Evolutionary conservation across 768 basidiomycete species (phyloP), one percentile per base, ranked within the genome.

Genomic region (Tephrocybe sp.): DNA sequence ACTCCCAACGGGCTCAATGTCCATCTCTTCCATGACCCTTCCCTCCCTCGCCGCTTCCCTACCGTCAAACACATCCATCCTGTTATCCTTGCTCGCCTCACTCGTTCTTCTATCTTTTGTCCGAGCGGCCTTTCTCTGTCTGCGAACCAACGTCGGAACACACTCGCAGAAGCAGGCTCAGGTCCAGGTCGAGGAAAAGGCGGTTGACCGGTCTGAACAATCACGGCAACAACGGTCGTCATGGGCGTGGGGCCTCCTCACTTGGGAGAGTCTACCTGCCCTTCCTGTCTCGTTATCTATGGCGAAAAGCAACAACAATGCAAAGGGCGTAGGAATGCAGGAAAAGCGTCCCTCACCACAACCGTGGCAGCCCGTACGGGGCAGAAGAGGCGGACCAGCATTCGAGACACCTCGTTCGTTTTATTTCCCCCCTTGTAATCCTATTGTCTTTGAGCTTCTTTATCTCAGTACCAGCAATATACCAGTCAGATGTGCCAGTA

Each of bases 401-500:
- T 66, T 67, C 46, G 64, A 65, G 44, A 55, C 59, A 49, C 63
- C 65, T 41, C 34, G 63, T 64, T 40, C 27, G 61, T 56, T 24
- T 26, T 4, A 15, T 28, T 46, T 28, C 50, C 31, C 22, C 12
- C 24, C 2, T 52, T 8, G 13, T 39, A 22, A 34, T 26, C 22
- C n/a, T n/a, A n/a, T 52, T 31, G 15, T 39, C n/a, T 9, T 13
- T 46, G 9, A 37, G 19, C 16, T 13, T 37, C 39, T 53, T 3
- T 9, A 42, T 12, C 42, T 13, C 42, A 76, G 75, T 73, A 38
- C 71, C 75, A 24, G 69, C 73, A 1, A 54, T 74, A 15, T 76
- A 78, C 45, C 68, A 75, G 52, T 72, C 56, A 48, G 69, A 70
- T 43, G 64, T 68, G 30, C 75, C 75, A 38, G 55, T 72, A 34